Percentiles rank a stretch among this genome's conserved stretches.
Conservation (phyloP, 2,329 filamentous ascomycete species). For the Zasmidium cellare region DNA sequence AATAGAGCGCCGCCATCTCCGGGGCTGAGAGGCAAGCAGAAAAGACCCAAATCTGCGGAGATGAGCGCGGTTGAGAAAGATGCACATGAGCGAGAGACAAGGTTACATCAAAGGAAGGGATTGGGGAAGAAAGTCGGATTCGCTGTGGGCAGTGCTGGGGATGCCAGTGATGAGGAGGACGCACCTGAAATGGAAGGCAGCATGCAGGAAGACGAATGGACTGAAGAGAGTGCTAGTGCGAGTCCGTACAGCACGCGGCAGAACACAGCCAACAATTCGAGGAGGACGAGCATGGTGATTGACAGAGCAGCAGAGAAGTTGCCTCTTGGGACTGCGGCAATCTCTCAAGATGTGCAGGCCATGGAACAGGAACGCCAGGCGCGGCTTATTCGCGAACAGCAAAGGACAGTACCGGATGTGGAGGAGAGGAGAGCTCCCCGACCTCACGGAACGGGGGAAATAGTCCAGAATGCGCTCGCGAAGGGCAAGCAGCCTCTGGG, state of each 20-base stretch:
- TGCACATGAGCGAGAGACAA: constrained; percentile 29
- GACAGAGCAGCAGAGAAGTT: constrained; percentile 23
- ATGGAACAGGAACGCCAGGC: background rate
- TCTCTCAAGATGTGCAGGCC: background rate
- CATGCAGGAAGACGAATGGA: constrained; percentile 39
- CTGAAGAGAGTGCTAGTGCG: constrained; percentile 37
- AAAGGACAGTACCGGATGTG: background rate
- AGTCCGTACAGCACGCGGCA: constrained; percentile 38
- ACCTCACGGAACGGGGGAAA: too few relatives aligned
- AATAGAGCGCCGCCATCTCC: constrained; percentile 29
- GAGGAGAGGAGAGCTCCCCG: too few relatives aligned
- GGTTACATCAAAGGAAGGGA: constrained; percentile 20
- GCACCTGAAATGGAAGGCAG: constrained; percentile 29
- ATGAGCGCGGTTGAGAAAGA: constrained; percentile 28
- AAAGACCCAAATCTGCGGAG: constrained; percentile 33
- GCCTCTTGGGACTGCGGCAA: background rate
- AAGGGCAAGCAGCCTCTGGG: background rate
- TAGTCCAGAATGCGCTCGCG: background rate
- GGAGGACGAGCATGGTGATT: constrained; percentile 29
- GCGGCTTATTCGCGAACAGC: background rate
- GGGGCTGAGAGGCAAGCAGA: constrained; percentile 30
- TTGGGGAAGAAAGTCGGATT: constrained; percentile 35
- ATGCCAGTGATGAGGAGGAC: constrained; percentile 28
- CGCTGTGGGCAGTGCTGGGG: constrained; percentile 31
- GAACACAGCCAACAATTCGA: constrained; percentile 39